Evolutionary conservation across 2,329 filamentous ascomycete genomes (phyloP).

Genomic region (Chrysosphaeria jannelii): DNA sequence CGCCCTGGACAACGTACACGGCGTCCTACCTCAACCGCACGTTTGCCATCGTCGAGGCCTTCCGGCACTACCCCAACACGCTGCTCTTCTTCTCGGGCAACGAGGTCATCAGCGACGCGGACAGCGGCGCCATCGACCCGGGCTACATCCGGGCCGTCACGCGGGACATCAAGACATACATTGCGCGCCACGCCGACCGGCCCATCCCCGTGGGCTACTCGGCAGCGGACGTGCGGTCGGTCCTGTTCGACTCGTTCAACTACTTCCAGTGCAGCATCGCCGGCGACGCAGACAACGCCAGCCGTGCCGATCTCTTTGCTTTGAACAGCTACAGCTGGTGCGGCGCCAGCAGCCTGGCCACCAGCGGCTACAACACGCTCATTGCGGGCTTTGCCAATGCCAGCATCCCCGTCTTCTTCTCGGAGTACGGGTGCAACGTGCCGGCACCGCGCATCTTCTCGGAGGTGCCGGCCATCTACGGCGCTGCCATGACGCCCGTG

Average conservation of each 20-base stretch:
- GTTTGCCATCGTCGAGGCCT: constrained; percentile 34
- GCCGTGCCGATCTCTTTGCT: constrained; percentile 43
- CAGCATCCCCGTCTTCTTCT: constrained; percentile 53
- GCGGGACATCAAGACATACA: constrained; percentile 55
- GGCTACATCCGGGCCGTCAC: constrained; percentile 49
- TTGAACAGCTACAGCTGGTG: constrained; percentile 48
- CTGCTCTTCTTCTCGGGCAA: constrained; percentile 53
- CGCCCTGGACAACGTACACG: constrained; percentile 26
- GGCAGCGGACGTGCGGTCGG: constrained; percentile 44
- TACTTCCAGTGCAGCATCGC: constrained; percentile 38
- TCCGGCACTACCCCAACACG: constrained; percentile 35
- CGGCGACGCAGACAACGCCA: constrained; percentile 23
- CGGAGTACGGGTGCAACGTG: constrained; percentile 52
- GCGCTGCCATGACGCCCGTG: constrained; percentile 31
- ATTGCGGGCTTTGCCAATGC: constrained; percentile 32
- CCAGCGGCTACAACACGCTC: constrained; percentile 22
- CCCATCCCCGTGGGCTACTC: constrained; percentile 52
- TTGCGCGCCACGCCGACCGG: constrained; percentile 37
- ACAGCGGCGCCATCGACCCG: constrained; percentile 27
- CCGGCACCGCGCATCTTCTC: constrained; percentile 43
- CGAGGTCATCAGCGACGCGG: constrained; percentile 40
- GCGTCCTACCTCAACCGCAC: constrained; percentile 30
- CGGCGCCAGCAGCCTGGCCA: constrained; percentile 20
- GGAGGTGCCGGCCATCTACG: constrained; percentile 44
- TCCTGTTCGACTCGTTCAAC: constrained; percentile 45